A percentile compares a stretch with the other conserved stretches of the same genome.
phyloP scores from a whole-genome alignment of 1,284 basidiomycete species.

The Erythrobasidium hasegawianum region DNA sequence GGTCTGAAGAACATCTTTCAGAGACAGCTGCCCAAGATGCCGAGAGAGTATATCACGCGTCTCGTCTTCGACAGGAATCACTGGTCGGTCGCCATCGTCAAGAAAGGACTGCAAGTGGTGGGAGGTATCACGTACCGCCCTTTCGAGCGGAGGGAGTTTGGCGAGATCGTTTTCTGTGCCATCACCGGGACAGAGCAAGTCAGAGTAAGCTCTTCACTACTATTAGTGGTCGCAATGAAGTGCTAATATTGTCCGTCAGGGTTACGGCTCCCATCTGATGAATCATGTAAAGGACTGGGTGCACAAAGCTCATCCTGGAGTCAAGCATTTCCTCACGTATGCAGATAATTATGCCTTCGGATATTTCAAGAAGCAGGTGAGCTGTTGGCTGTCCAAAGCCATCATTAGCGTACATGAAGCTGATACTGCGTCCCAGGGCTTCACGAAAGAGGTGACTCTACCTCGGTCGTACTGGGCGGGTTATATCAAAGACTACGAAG shows the following conservation, averaged over 20 bases:
- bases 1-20: slow-evolving; percentile 96
- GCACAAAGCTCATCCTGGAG: slow-evolving; percentile 66
- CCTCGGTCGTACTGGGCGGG: slow-evolving; percentile 92
- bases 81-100: slow-evolving; percentile 88
- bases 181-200: slow-evolving; percentile 95
- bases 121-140: slow-evolving; percentile 97
- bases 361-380: slow-evolving; percentile 33
- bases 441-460: slow-evolving; percentile 93
- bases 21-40: slow-evolving; percentile 98
- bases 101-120: slow-evolving; percentile 90
- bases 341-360: slow-evolving; percentile 73
- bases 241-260: slow-evolving; percentile 55
- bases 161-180: slow-evolving; percentile 98
- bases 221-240: not conserved
- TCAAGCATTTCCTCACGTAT: slow-evolving; percentile 95
- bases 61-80: slow-evolving; percentile 92
- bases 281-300: slow-evolving; percentile 97
- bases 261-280: slow-evolving; percentile 98
- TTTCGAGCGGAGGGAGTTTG: slow-evolving; percentile 89
- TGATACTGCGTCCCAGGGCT: slow-evolving; percentile 56
- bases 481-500: slow-evolving; percentile 99
- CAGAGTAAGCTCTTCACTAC: slow-evolving; percentile 65
- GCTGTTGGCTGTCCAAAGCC: not conserved
- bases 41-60: slow-evolving; percentile 94
- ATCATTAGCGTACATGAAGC: not conserved